Evolutionary conservation across 78 protist genomes (phyloP), one percentile per base, ranked within the genome.

Genomic region (Pelomyxa schiedti): DNA sequence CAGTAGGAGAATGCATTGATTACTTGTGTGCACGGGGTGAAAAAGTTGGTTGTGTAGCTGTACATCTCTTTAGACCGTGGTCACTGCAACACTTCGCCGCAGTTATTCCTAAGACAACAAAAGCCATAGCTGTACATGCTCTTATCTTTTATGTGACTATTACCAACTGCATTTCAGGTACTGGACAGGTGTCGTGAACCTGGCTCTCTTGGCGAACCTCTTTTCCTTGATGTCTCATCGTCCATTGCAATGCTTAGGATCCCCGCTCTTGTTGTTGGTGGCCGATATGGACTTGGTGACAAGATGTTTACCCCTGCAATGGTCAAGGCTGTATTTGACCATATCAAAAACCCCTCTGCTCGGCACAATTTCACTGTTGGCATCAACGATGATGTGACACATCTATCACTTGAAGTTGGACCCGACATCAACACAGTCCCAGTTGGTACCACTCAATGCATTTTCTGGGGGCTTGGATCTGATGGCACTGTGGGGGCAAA

Each of bases 401-500:
- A 67, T 80, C 5, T 43, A 28, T 69, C 79, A 35, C 29, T 88
- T 66, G 64, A 35, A 16, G 36, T 1, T 80, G 39, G 26, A 75
- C 74, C 3, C 69, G 37, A 47, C 84, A 9, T 80, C 84, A 0
- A 39, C 5, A 29, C 76, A 69, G 58, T 47, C 58, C 58, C 58
- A 16, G 32, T 24, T 16, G 58, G 58, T 30, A 76, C 83, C 67
- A 36, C 39, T 8, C 90, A 88, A 63, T 66, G 83, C 73, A 2
- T 82, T 32, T 4, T 88, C 80, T 88, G 72, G 72, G 93, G 88
- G 16, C 40, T 86, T n/a, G 93, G 93, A 22, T 4, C 79, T 2
- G 93, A 88, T 71, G 93, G 93, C 30, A 88, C 93, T 22, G 89
- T 88, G 53, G 84, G 90, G n/a, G 93, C 93, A 32, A 86, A 79